phyloP scores from a whole-genome alignment of 805 yeast species.

The Torulaspora delbrueckii region DNA sequence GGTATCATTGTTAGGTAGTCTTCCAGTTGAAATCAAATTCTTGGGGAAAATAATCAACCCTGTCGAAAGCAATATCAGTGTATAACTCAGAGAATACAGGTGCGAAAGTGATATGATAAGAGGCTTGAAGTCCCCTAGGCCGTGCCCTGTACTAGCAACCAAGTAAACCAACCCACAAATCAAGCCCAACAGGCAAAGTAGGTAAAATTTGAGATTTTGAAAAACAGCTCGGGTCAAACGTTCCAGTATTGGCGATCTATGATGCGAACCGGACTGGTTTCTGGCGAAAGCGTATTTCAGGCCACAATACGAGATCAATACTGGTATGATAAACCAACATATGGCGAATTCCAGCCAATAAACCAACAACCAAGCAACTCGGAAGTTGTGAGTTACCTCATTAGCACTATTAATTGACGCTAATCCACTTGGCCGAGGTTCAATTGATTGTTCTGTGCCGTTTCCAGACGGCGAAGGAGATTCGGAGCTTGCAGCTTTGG shows the following conservation, averaged over 20 bases:
- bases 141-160: conserved; percentile 24
- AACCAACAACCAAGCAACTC: conserved; percentile 24
- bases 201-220: conserved; percentile 31
- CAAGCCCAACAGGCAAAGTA: conserved; percentile 22
- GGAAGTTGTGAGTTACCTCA: conserved; percentile 11
- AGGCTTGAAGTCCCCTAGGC: conserved; percentile 27
- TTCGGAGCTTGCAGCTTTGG: conserved; percentile 5
- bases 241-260: conserved; percentile 11
- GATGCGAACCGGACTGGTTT: conserved; percentile 2
- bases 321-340: conserved; percentile 34
- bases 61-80: conserved; percentile 26
- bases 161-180: conserved; percentile 26
- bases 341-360: conserved; percentile 32
- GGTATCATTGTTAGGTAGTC: conserved; percentile 14
- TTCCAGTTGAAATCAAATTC: conserved; percentile 17
- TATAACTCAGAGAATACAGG: conserved; percentile 31
- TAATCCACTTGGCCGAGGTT: background rate
- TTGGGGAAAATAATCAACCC: conserved; percentile 31
- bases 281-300: conserved; percentile 25
- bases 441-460: background rate
- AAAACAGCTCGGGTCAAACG: conserved; percentile 23
- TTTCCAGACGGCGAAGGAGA: background rate
- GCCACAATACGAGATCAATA: conserved; percentile 29
- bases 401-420: background rate
- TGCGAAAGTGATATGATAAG: conserved; percentile 32